A percentile compares a stretch with the other conserved stretches of the same genome.
Conservation (phyloP, 176 grass and related monocot genomes). For the Oryza punctata region DNA sequence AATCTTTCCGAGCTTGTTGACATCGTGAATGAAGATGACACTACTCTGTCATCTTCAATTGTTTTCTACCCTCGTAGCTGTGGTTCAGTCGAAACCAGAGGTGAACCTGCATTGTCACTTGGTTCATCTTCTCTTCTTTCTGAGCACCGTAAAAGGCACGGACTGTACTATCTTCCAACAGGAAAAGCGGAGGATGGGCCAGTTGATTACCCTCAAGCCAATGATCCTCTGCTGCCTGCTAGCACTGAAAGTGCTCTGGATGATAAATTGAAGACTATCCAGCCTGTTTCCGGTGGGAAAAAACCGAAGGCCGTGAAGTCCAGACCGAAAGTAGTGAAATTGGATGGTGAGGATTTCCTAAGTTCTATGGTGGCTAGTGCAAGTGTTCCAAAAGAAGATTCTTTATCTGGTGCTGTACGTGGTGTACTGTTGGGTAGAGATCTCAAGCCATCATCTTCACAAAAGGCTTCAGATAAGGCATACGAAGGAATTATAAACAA, state of each 20-base stretch:
- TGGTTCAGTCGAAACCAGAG: constrained; percentile 30
- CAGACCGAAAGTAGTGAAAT: constrained; percentile 81
- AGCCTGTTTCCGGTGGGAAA: constrained; percentile 41
- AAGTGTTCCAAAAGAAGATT: constrained; percentile 47
- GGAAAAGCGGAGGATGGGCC: constrained; percentile 54
- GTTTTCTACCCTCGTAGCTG: constrained; percentile 43
- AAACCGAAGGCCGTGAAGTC: constrained; percentile 59
- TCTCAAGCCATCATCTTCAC: constrained; percentile 39
- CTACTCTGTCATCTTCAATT: constrained; percentile 44
- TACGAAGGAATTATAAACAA: constrained; percentile 44
- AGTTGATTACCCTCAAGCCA: constrained; percentile 70
- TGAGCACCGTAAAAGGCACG: constrained; percentile 87
- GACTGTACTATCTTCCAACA: constrained; percentile 75
- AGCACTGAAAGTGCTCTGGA: constrained; percentile 41
- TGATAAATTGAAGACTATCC: constrained; percentile 39
- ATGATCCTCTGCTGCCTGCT: constrained; percentile 56
- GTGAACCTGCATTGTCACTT: constrained; percentile 47
- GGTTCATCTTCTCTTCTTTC: constrained; percentile 61
- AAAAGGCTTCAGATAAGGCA: constrained; percentile 30
- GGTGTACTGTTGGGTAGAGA: constrained; percentile 63
- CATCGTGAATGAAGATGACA: constrained; percentile 55
- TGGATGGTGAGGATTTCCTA: constrained; percentile 74
- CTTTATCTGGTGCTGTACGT: constrained; percentile 54
- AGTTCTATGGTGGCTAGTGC: constrained; percentile 40
- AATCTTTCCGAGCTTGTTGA: constrained; percentile 55